These are phyloP conservation scores for Flaveria robusta DNA, from an alignment of 129 eudicot species.

Conservation along the genomic window DNA sequence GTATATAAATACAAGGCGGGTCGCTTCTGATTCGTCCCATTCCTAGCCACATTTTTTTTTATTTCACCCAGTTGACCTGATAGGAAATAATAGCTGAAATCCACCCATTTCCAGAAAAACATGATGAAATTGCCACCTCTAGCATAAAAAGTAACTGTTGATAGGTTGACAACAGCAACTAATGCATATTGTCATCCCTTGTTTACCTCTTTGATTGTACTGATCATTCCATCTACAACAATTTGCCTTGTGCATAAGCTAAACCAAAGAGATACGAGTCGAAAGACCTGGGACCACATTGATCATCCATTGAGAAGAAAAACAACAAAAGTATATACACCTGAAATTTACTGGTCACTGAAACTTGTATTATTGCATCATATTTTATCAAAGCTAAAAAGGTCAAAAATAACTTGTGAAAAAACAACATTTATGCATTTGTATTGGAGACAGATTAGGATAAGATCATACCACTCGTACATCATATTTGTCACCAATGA, in stretches of 20 bases:
- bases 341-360: constrained; percentile 2
- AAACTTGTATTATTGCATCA: neutral
- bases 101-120: neutral
- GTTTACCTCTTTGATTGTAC: constrained; percentile 81
- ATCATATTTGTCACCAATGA: constrained; percentile 88
- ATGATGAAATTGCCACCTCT: neutral
- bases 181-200: neutral
- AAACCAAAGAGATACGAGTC: constrained; percentile 96
- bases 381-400: neutral
- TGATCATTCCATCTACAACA: constrained; percentile 70
- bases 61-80: neutral
- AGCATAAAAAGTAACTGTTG: constrained; percentile 3
- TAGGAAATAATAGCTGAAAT: neutral
- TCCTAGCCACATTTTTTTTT: neutral
- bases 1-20: neutral
- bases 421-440: neutral
- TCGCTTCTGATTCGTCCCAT: neutral
- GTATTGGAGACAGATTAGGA: constrained; percentile 10
- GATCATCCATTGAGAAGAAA: constrained; percentile 20
- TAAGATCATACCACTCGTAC: constrained; percentile 77
- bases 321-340: constrained; percentile 4
- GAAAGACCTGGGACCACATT: constrained; percentile 71
- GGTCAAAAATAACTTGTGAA: constrained; percentile 19
- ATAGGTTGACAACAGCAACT: constrained; percentile 2
- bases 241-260: constrained; percentile 65